Percentiles rank a stretch among this genome's conserved stretches.
phyloP scores from a whole-genome alignment of 805 yeast genomes.

The Suhomyces vadensis region DNA sequence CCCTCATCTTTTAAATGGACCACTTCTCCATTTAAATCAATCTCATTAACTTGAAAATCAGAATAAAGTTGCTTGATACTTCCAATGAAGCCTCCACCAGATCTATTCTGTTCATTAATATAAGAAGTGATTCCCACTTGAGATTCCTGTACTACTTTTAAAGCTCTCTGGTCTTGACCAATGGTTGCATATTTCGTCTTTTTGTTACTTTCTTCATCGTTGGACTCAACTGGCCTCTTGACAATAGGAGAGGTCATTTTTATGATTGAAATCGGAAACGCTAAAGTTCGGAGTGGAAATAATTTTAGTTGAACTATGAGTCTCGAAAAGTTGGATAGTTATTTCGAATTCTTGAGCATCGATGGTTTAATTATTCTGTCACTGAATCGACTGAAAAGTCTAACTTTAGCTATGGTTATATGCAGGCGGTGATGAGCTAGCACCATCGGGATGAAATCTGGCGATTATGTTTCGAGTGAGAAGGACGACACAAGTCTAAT shows the following conservation, averaged over 20 bases:
- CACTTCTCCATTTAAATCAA: constrained; percentile 65
- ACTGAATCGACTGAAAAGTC: too few relatives aligned
- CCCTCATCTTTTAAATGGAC: constrained; percentile 79
- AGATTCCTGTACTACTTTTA: constrained; percentile 56
- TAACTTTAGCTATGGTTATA: neutral
- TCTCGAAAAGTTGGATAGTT: constrained; percentile 3
- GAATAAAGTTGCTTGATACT: constrained; percentile 84
- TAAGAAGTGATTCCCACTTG: constrained; percentile 89
- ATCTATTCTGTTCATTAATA: constrained; percentile 47
- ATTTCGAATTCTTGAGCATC: constrained; percentile 2
- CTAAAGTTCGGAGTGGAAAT: neutral
- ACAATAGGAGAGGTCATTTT: neutral
- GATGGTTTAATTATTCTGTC: neutral
- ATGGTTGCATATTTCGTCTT: constrained; percentile 12
- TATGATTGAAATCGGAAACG: neutral
- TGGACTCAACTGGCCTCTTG: constrained; percentile 13
- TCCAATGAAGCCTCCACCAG: constrained; percentile 66
- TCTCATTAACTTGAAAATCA: constrained; percentile 92
- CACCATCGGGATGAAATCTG: too few relatives aligned
- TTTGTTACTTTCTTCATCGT: constrained; percentile 10
- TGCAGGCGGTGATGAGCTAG: constrained; percentile 6
- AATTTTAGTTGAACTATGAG: neutral
- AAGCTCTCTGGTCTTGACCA: constrained; percentile 18
- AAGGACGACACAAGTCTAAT: too few relatives aligned
- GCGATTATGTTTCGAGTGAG: too few relatives aligned